These are phyloP conservation scores for Paramarasmius palmivorus DNA, from an alignment of 1,284 basidiomycete species.

Conservation along the genomic window DNA sequence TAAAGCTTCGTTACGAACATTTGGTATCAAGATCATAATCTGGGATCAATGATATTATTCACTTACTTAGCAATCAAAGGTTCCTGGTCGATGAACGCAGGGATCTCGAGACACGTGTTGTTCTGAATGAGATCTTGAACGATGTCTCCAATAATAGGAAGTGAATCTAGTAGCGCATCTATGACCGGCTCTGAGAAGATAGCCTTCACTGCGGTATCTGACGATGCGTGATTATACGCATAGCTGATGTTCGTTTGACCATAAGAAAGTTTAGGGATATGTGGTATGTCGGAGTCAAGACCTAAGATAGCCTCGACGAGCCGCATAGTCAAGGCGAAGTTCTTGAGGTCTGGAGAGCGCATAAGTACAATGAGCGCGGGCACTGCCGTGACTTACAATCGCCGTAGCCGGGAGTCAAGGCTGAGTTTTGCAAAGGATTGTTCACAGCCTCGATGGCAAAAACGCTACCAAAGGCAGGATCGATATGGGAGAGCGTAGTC, in stretches of 20 bases:
- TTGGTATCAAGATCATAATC: neutral
- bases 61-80: conserved; percentile 55
- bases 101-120: conserved; percentile 19
- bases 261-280: neutral
- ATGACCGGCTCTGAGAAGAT: conserved; percentile 44
- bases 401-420: conserved; percentile 65
- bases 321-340: conserved; percentile 69
- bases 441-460: conserved; percentile 75
- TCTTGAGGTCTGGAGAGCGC: conserved; percentile 54
- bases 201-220: neutral
- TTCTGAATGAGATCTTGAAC: conserved; percentile 31
- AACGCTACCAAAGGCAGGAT: conserved; percentile 65
- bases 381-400: conserved; percentile 44
- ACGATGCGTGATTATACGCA: neutral
- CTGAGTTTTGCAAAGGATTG: conserved; percentile 71
- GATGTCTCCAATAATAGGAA: conserved; percentile 51
- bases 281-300: conserved; percentile 28
- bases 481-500: conserved; percentile 70
- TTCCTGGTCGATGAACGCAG: conserved; percentile 18
- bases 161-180: conserved; percentile 44
- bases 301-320: conserved; percentile 64
- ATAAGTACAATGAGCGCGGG: neutral
- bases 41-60: neutral
- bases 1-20: conserved; percentile 52
- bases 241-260: neutral